A percentile compares a stretch with the other conserved stretches of the same genome.
Conservation (phyloP, 2,329 filamentous ascomycete species). For the Paecilomyces variotii region DNA sequence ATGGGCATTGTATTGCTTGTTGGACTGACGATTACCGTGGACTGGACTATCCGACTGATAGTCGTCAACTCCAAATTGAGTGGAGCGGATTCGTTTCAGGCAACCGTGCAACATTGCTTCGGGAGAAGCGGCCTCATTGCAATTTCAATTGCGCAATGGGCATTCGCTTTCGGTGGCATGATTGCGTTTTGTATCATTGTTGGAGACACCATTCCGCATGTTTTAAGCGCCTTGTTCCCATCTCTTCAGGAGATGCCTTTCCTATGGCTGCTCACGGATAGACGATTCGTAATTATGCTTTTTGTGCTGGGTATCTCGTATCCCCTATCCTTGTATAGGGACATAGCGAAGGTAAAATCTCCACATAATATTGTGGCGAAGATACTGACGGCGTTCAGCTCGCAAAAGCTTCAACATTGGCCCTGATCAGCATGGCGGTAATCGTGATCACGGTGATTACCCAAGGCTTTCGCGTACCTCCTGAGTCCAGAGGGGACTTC, state of each 20-base stretch:
- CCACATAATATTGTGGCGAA: not conserved
- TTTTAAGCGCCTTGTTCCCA: conserved; percentile 75
- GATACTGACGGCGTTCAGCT: conserved; percentile 50
- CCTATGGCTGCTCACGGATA: conserved; percentile 71
- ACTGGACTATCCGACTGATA: conserved; percentile 97
- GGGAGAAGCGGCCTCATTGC: conserved; percentile 80
- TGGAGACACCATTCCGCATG: conserved; percentile 90
- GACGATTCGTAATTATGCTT: conserved; percentile 77
- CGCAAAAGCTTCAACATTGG: conserved; percentile 90
- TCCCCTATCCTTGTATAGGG: conserved; percentile 84
- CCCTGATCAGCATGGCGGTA: conserved; percentile 83
- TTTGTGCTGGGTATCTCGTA: conserved; percentile 82
- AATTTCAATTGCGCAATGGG: conserved; percentile 89
- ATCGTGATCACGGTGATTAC: conserved; percentile 84
- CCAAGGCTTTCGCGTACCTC: conserved; percentile 68
- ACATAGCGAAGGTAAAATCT: conserved; percentile 78
- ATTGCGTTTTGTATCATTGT: conserved; percentile 96
- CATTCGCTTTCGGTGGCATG: conserved; percentile 98
- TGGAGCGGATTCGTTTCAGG: conserved; percentile 88
- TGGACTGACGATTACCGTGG: conserved; percentile 71
- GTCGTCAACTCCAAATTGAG: conserved; percentile 97
- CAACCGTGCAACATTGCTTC: conserved; percentile 93
- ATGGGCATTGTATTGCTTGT: conserved; percentile 73
- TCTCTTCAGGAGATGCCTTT: conserved; percentile 64
- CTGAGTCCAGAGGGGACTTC: conserved; percentile 64